Percentiles rank a stretch among this genome's conserved stretches.
These are phyloP conservation scores for Histomonas meleagridis DNA, from an alignment of 208 protist genomes.

Conservation along the genomic window DNA sequence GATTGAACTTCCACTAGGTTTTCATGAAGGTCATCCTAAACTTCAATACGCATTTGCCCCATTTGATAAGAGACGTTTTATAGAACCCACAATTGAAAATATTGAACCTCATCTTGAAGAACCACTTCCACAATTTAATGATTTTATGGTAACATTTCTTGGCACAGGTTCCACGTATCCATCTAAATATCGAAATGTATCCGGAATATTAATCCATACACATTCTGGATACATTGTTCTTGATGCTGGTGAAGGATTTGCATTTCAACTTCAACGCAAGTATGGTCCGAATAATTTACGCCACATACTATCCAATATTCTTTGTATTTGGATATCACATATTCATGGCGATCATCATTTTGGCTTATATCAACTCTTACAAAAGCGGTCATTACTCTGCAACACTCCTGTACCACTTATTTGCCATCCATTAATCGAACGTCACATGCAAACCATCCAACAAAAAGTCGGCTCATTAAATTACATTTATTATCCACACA, in stretches of 20 bases:
- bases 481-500: neutral
- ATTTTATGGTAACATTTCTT: neutral
- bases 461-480: neutral
- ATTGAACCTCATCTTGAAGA: too few species aligned
- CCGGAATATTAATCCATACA: neutral
- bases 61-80: neutral
- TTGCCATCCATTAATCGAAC: neutral
- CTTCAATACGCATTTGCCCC: neutral
- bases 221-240: neutral
- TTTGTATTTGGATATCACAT: neutral
- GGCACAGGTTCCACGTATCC: neutral
- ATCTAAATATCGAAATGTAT: neutral
- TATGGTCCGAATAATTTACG: neutral
- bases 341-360: neutral
- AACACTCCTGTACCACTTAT: neutral
- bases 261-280: neutral
- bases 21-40: neutral
- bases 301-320: neutral
- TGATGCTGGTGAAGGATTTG: constrained; percentile 5
- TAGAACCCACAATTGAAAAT: neutral
- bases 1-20: too few species aligned
- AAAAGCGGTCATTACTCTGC: neutral
- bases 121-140: neutral
- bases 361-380: constrained; percentile 14
- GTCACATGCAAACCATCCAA: neutral